These are phyloP conservation scores for Parascedosporium putredinis DNA, from an alignment of 2,329 filamentous ascomycete species.

Conservation along the genomic window DNA sequence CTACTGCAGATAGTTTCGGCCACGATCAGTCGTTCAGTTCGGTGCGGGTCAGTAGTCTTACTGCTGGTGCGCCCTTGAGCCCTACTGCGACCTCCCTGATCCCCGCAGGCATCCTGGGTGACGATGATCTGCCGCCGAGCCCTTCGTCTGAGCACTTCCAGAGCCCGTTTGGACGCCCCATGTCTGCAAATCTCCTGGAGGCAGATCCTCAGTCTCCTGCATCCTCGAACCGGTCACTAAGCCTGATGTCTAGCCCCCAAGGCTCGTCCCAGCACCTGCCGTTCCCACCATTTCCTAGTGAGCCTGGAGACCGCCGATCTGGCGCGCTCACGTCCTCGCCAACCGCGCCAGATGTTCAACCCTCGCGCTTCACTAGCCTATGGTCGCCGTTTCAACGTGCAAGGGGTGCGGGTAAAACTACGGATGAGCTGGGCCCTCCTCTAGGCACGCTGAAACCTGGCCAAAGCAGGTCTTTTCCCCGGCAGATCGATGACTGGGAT, in stretches of 20 bases:
- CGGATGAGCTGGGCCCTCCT: conserved; percentile 50
- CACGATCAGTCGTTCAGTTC: conserved; percentile 41
- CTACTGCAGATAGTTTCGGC: conserved; percentile 10
- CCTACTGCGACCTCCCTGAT: conserved; percentile 66
- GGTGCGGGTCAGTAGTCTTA: conserved; percentile 49
- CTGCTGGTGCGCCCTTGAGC: conserved; percentile 60
- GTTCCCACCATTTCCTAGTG: conserved; percentile 27
- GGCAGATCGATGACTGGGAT: conserved; percentile 46
- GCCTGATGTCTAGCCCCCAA: conserved; percentile 51
- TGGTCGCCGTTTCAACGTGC: conserved; percentile 53
- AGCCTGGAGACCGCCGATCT: conserved; percentile 10
- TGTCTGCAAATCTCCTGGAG: background rate
- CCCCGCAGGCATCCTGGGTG: conserved; percentile 56
- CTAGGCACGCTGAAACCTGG: conserved; percentile 59
- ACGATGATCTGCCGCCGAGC: conserved; percentile 50
- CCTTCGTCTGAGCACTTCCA: conserved; percentile 15
- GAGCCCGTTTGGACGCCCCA: conserved; percentile 22
- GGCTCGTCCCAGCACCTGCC: conserved; percentile 48
- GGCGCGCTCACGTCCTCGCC: conserved; percentile 29
- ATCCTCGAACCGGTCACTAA: conserved; percentile 47
- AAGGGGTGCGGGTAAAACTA: conserved; percentile 44
- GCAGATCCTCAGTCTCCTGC: conserved; percentile 48
- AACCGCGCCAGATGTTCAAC: conserved; percentile 16
- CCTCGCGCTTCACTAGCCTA: conserved; percentile 35
- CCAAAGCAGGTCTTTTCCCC: conserved; percentile 70